Conservation (phyloP, 352 stramenopile genomes). For the Phytophthora pistaciae region DNA sequence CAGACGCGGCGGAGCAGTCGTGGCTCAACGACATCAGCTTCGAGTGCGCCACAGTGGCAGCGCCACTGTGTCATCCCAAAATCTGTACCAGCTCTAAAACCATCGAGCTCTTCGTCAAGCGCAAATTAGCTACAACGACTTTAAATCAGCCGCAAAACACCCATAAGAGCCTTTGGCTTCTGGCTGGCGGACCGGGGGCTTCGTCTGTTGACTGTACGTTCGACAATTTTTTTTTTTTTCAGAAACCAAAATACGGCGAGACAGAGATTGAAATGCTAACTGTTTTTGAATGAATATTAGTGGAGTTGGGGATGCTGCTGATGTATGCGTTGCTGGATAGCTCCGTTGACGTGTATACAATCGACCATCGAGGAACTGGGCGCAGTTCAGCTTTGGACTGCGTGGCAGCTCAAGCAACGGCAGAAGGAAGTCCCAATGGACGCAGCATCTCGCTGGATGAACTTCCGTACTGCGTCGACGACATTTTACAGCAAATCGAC, state of each 20-base stretch:
- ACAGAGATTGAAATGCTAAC: not conserved
- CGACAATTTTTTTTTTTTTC: too few species aligned
- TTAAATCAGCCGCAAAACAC: constrained; percentile 1
- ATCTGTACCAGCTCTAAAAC: constrained; percentile 46
- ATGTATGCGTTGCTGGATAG: constrained; percentile 45
- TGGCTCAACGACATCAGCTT: constrained; percentile 32
- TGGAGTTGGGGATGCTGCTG: constrained; percentile 48
- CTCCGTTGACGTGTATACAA: constrained; percentile 60
- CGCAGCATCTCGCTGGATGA: constrained; percentile 20
- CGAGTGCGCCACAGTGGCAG: constrained; percentile 50
- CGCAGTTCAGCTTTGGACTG: constrained; percentile 45
- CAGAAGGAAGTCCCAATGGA: constrained; percentile 23
- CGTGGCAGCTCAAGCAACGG: constrained; percentile 40
- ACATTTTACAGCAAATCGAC: constrained; percentile 38
- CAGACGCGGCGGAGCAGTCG: constrained; percentile 6
- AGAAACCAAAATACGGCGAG: too few species aligned
- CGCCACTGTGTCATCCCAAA: constrained; percentile 47
- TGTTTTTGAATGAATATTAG: constrained; percentile 17
- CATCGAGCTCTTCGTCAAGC: constrained; percentile 61
- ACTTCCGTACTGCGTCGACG: constrained; percentile 35
- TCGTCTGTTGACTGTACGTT: constrained; percentile 45
- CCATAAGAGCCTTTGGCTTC: constrained; percentile 56
- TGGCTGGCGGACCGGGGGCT: constrained; percentile 54
- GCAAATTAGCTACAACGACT: constrained; percentile 27
- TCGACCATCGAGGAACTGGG: constrained; percentile 54